Base-by-base conservation (phyloP, 164 flowering plant genomes). In the Litsea cubeba region DNA sequence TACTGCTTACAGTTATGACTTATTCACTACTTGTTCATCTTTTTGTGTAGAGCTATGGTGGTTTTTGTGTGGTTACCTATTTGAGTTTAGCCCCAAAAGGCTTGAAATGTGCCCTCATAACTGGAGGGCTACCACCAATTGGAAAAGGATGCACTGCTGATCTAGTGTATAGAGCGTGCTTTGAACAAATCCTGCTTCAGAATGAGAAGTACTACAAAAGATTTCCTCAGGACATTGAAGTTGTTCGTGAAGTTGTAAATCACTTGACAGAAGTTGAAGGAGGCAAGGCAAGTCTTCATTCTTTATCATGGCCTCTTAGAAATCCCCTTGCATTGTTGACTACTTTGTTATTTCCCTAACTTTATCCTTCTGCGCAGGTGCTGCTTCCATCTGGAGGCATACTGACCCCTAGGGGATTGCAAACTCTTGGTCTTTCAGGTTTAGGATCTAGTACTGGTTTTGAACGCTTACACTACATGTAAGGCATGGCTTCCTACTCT, bases 391-490 rank as follows among this genome's bases (percentile, higher is more conserved):
- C 98, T 65, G 98, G 98, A 24, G 92, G 97, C 68, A 77, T 87
- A 69, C 85, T 96, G 79, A 96, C 98, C 17, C 93, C 98, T 20
- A 83, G 82, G 76, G 95, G 92, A 65, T 78, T 96, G 78, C 99
- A 96, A 79, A 75, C 82, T 74, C 89, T 96, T 65, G 99, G 99
- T 74, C 86, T 96, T 67, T 74, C 90, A 50, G 91, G 87, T 70
- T 83, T 96, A 74, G 99, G 99, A 64, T 77, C 90, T 32, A 86
- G 97, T 79, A 69, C 89, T 75, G 98, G 99, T 78, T 96, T 96
- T 88, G 99, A 96, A 83, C 95, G 94, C 64, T 73, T 96, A 83
- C 99, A 96, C 79, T 96, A 89, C 80, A 71, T 91, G 99, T 96
- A 90, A 84, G 85, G 69, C 65, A 60, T 66, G 46, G 5, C 20